These are phyloP conservation scores for Penicillium fuscoglaucum DNA, from an alignment of 2,329 filamentous ascomycete genomes.

Conservation along the genomic window DNA sequence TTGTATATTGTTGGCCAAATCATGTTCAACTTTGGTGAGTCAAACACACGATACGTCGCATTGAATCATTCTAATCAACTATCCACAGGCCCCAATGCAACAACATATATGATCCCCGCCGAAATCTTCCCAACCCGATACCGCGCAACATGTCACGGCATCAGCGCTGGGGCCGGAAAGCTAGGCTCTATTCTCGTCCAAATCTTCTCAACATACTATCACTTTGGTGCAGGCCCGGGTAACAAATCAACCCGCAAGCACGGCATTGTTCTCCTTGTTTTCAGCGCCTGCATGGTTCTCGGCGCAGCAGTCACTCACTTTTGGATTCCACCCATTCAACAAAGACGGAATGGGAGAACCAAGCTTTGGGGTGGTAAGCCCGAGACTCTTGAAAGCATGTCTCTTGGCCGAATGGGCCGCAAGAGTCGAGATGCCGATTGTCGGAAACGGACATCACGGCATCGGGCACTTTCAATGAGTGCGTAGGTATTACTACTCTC, in stretches of 20 bases:
- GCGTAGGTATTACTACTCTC: slow-evolving; percentile 6
- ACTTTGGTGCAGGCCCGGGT: slow-evolving; percentile 38
- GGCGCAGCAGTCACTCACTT: slow-evolving; percentile 44
- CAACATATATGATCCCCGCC: slow-evolving; percentile 53
- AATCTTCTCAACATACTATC: slow-evolving; percentile 43
- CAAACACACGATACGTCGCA: no score
- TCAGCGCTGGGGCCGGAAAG: slow-evolving; percentile 56
- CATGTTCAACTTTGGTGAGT: slow-evolving; percentile 51
- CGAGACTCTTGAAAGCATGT: slow-evolving; percentile 42
- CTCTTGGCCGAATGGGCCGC: slow-evolving; percentile 39
- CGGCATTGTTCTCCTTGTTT: slow-evolving; percentile 44
- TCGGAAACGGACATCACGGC: slow-evolving; percentile 20
- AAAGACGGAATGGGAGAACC: slow-evolving; percentile 24
- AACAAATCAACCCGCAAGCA: slow-evolving; percentile 38
- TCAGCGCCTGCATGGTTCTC: slow-evolving; percentile 45
- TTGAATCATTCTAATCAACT: slow-evolving; percentile 1
- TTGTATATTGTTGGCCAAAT: slow-evolving; percentile 50
- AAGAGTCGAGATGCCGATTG: slow-evolving; percentile 37
- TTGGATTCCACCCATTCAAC: slow-evolving; percentile 43
- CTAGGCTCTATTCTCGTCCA: slow-evolving; percentile 51
- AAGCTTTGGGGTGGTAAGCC: slow-evolving; percentile 38
- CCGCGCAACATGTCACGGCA: slow-evolving; percentile 55
- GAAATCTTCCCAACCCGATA: slow-evolving; percentile 59
- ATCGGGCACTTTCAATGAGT: slow-evolving; percentile 23
- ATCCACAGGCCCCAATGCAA: slow-evolving; percentile 39